Conservation (phyloP, 768 basidiomycete species). For the Russula virescens region DNA sequence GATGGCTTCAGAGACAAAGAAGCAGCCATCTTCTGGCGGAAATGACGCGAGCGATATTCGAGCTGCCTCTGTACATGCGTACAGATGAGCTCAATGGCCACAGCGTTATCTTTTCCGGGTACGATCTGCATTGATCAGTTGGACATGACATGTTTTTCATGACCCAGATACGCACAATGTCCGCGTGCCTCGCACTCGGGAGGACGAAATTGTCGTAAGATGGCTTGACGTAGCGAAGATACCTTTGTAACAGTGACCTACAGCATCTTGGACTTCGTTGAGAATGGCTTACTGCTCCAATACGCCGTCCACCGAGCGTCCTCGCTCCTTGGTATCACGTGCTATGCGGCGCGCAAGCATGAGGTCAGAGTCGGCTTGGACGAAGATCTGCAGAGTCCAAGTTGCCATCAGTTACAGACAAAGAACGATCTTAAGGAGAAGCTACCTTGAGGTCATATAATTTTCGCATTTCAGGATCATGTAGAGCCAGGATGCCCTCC, state of each 20-base stretch:
- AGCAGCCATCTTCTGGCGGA: constrained; percentile 66
- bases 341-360: constrained; percentile 94
- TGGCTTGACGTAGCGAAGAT: constrained; percentile 92
- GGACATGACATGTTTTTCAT: neutral
- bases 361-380: constrained; percentile 91
- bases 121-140: constrained; percentile 62
- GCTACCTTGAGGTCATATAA: constrained; percentile 87
- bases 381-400: constrained; percentile 69
- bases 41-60: constrained; percentile 65
- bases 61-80: constrained; percentile 86
- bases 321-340: constrained; percentile 84
- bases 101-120: constrained; percentile 83
- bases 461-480: constrained; percentile 68
- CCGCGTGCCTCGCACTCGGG: constrained; percentile 81
- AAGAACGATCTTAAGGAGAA: neutral
- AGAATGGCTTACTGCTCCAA: constrained; percentile 66
- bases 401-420: neutral
- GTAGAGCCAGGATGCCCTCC: constrained; percentile 89
- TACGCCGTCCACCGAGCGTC: constrained; percentile 77
- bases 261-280: neutral
- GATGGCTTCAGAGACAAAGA: constrained; percentile 26
- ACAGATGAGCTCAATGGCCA: constrained; percentile 90
- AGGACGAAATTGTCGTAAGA: constrained; percentile 91
- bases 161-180: constrained; percentile 54
- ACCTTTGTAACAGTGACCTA: constrained; percentile 43